phyloP scores from a whole-genome alignment of 331 rosid genomes.

The Quercus tomentella region DNA sequence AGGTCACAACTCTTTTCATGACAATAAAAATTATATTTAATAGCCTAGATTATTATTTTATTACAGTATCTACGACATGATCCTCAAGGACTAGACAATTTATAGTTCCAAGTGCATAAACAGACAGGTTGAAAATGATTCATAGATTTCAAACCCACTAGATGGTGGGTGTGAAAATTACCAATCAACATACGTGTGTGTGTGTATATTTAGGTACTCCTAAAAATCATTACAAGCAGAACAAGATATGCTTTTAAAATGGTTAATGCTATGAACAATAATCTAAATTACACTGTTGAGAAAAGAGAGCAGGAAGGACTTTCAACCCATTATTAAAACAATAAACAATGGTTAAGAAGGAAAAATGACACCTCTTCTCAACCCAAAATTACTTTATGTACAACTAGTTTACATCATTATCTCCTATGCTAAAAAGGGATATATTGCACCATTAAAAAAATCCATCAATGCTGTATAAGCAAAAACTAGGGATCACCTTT shows the following conservation, averaged over 20 bases:
- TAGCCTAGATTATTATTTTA: not conserved
- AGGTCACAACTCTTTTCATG: not conserved
- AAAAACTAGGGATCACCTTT: conserved; percentile 11
- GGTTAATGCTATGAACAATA: not conserved
- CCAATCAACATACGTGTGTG: not conserved
- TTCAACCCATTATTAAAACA: conserved; percentile 14
- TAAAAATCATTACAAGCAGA: not conserved
- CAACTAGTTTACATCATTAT: not conserved
- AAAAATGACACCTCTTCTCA: conserved; percentile 53
- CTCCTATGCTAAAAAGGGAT: not conserved
- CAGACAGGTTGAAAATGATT: too few relatives aligned
- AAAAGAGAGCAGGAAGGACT: not conserved
- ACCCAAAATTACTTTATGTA: conserved; percentile 15
- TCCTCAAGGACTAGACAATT: not conserved
- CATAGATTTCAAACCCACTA: not conserved
- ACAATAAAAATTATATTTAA: too few relatives aligned
- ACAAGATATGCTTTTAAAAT: not conserved
- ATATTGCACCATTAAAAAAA: conserved; percentile 12
- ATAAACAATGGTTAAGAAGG: conserved; percentile 30
- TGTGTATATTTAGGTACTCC: not conserved
- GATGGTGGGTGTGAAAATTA: not conserved
- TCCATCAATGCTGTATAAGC: not conserved
- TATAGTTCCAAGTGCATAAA: not conserved
- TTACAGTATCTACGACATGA: not conserved
- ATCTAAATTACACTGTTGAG: not conserved